A percentile compares a stretch with the other conserved stretches of the same genome.
These are phyloP conservation scores for Leccinum imitatum DNA, from an alignment of 768 basidiomycete genomes.

Conservation along the genomic window DNA sequence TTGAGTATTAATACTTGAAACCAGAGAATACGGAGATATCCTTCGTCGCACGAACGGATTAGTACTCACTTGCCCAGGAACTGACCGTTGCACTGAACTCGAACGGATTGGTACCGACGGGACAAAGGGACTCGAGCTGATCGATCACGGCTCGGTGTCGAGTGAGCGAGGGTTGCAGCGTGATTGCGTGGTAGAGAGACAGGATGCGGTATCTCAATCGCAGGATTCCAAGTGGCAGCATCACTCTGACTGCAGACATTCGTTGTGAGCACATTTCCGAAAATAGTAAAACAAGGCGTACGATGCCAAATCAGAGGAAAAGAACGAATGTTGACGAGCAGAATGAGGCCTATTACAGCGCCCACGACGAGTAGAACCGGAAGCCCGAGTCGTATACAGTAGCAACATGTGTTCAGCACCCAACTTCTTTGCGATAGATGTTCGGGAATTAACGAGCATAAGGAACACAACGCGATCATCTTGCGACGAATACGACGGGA, in stretches of 20 bases:
- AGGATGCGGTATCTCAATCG: conserved; percentile 9
- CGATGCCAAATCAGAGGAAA: conserved; percentile 17
- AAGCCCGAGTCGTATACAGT: not conserved
- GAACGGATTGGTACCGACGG: conserved; percentile 19
- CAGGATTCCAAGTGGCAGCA: conserved; percentile 14
- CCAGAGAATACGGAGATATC: not conserved
- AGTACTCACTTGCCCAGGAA: conserved; percentile 19
- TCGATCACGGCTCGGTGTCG: conserved; percentile 13
- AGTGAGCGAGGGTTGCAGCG: conserved; percentile 6
- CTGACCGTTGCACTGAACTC: conserved; percentile 4
- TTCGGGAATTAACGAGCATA: conserved; percentile 7
- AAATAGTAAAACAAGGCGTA: conserved; percentile 1
- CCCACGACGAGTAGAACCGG: not conserved
- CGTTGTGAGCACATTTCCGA: not conserved
- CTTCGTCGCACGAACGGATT: not conserved
- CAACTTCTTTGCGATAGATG: not conserved
- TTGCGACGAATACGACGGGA: not conserved
- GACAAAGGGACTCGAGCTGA: conserved; percentile 16
- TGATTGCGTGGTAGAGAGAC: conserved; percentile 8
- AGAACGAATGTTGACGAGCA: conserved; percentile 15
- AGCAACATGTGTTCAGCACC: not conserved
- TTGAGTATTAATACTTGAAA: conserved; percentile 2
- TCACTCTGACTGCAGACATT: conserved; percentile 3
- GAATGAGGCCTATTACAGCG: conserved; percentile 3
- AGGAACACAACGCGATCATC: conserved; percentile 1